Base-by-base conservation (phyloP, 805 yeast species). In the Hagleromyces aurorensis region DNA sequence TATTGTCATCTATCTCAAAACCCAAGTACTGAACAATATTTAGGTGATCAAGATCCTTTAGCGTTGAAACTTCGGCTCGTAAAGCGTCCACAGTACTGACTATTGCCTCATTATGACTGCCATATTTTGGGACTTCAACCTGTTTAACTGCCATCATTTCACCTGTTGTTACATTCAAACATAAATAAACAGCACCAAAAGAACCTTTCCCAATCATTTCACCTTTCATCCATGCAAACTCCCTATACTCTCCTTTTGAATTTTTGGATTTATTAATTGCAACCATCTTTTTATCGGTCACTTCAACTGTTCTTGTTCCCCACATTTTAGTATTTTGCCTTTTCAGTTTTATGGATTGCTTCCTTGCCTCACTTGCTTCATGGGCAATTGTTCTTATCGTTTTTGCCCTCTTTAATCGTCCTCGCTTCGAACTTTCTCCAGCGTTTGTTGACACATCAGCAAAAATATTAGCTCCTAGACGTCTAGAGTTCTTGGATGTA, bases 111-210 rank as follows among this genome's bases (percentile, higher is more conserved):
- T 65, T 62, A 28, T 58, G 64, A 1, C 50, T 39, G 12, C 61
- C 55, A 34, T 57, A 61, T 23, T 56, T 53, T 1, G 83, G 77
- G 8, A 79, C 78, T 23, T 70, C 77, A 2, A 89, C 96, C 57
- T 91, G 98, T 51, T 91, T 91, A 2, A 91, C 98, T 0, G 99
- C 99, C 62, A 91, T 80, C 94, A 91, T 86, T 48, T 91, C 99
- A 32, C 97, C 97, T 0, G 95, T 85, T 1, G 97, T 91, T 11
- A 86, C 87, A 55, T 91, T 91, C 49, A 91, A 67, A 1, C 95
- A 96, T 33, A 91, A 64, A 50, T 70, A 89, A 1, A 91, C 99
- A 20, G 83, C 78, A 7, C 98, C 99, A 64, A 87, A 91, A 1
- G 96, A 87, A 0, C 99, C 99, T 35, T 84, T 75, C 0, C 99